Conservation (phyloP, 345 rosid species). For the Turritis glabra region DNA sequence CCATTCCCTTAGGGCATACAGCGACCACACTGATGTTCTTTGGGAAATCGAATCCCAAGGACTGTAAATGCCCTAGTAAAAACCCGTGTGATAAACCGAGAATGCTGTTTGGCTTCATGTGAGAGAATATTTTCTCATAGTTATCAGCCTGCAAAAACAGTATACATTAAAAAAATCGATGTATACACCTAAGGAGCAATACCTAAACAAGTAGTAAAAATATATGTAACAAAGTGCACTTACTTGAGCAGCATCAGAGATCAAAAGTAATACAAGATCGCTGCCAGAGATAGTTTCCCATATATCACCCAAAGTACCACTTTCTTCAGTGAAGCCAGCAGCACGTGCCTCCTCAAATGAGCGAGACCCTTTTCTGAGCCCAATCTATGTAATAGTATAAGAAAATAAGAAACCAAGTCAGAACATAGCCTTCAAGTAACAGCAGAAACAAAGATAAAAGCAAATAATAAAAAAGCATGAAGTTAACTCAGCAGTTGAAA, state of each 20-base stretch:
- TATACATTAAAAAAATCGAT: neutral
- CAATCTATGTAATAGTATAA: constrained; percentile 48
- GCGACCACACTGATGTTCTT: constrained; percentile 80
- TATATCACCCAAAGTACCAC: constrained; percentile 84
- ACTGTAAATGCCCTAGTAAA: constrained; percentile 83
- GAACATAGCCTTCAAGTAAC: neutral
- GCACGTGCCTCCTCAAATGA: constrained; percentile 92
- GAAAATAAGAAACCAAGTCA: constrained; percentile 10
- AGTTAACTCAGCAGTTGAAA: neutral
- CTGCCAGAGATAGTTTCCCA: constrained; percentile 88
- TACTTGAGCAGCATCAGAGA: constrained; percentile 97
- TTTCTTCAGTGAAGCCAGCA: constrained; percentile 84
- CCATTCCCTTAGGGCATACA: constrained; percentile 91
- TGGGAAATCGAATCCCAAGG: constrained; percentile 73
- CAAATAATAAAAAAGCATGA: neutral
- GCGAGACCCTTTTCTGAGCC: constrained; percentile 83
- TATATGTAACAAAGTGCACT: neutral
- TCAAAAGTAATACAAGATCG: constrained; percentile 82
- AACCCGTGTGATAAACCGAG: constrained; percentile 97
- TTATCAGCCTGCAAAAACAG: constrained; percentile 70
- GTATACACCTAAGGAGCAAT: neutral
- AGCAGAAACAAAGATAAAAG: neutral
- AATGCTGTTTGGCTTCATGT: constrained; percentile 93
- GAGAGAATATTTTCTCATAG: constrained; percentile 74
- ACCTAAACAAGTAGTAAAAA: neutral